Evolutionary conservation across 1,284 basidiomycete genomes (phyloP), one percentile per base, ranked within the genome.

Genomic region (Irpex rosettiformis): DNA sequence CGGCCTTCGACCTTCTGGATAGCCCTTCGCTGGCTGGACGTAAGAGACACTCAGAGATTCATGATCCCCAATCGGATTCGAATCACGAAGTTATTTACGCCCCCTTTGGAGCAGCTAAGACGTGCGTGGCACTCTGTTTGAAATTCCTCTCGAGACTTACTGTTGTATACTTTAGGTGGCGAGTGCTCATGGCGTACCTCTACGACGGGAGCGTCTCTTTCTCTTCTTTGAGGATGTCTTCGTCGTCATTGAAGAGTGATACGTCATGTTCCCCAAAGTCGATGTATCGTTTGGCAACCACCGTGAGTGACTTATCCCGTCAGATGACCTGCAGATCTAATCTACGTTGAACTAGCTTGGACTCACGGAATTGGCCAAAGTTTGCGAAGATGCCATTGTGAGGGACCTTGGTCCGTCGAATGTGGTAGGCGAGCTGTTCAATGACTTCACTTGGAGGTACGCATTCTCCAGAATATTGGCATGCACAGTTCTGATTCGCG

Each of bases 391-490:
- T 8, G 61, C 58, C 2, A 52, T 62, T 11, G 18, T 52, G 16
- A 11, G 27, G 3, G 30, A 45, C 21, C 54, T 64, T n/a, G 53
- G 57, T 13, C 42, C 55, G 21, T 47, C 57, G 5, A 64, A 64
- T 55, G 56, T 64, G 56, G 61, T 64, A 13, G 52, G 58, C 16
- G 62, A 64, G 55, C 56, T 64, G 21, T 64, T 64, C 56, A 60
- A 56, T 13, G 58, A 60, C 30, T 64, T 64, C 33, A 59, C 62
- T 4, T 62, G 61, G 61, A 47, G 58, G 62, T 62, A 45, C 11
- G 62, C 21, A 47, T 47, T n/a, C n/a, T n/a, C n/a, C n/a, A 6
- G 16, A 11, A 37, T 37, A n/a, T 37, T 37, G 11, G 11, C 33
- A 37, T 10, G 33, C 33, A 37, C 33, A 37, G 33, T 5, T n/a